Percentiles rank a stretch among this genome's conserved stretches.
Evolutionary conservation across 2,329 filamentous ascomycete species (phyloP).

Genomic region (Diplodia corticola): DNA sequence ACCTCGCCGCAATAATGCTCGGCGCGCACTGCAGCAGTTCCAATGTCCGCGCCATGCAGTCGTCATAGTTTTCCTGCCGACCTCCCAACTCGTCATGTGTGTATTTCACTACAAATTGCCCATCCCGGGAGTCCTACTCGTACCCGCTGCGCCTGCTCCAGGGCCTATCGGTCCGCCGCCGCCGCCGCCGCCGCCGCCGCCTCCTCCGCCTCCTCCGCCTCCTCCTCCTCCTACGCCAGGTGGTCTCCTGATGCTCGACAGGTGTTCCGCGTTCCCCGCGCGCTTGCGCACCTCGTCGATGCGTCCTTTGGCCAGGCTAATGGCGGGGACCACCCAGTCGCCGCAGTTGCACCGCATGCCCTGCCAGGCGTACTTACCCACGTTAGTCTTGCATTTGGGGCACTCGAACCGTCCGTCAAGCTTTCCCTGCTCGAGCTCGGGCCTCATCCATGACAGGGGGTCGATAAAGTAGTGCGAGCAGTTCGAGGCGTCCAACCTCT

Average conservation of each 20-base stretch:
- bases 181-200: neutral
- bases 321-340: constrained; percentile 86
- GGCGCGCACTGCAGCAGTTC: neutral
- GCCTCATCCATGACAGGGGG: constrained; percentile 91
- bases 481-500: constrained; percentile 30
- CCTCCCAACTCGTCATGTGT: neutral
- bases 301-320: constrained; percentile 78
- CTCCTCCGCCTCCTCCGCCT: neutral
- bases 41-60: neutral
- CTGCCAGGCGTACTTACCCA: constrained; percentile 95
- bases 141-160: neutral
- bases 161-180: neutral
- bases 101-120: constrained; percentile 19
- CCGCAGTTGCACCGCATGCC: constrained; percentile 90
- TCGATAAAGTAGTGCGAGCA: constrained; percentile 92
- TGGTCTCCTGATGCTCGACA: constrained; percentile 21
- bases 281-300: constrained; percentile 66
- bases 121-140: constrained; percentile 14
- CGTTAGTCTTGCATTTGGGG: constrained; percentile 78
- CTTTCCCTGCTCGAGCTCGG: constrained; percentile 76
- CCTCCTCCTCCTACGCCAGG: constrained; percentile 2
- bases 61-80: neutral
- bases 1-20: neutral
- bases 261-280: constrained; percentile 12
- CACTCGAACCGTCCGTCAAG: constrained; percentile 84